phyloP scores from a whole-genome alignment of 768 basidiomycete species.

The Hypholoma fasciculare region DNA sequence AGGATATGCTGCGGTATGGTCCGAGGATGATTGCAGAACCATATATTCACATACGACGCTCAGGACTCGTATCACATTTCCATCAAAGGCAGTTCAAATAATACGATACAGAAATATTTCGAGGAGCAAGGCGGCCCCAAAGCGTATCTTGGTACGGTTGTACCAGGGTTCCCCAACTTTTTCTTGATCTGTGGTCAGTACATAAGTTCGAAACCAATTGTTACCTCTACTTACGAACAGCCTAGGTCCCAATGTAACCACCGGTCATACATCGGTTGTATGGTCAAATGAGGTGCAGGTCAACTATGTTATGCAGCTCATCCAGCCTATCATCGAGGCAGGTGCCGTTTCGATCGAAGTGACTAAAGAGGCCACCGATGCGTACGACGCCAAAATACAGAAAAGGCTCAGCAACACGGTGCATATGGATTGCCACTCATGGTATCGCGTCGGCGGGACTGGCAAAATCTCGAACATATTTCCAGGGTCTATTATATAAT shows the following conservation, averaged over 20 bases:
- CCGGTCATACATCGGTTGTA: slow-evolving; percentile 46
- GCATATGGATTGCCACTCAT: slow-evolving; percentile 36
- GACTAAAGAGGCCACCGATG: slow-evolving; percentile 29
- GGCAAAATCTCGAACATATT: slow-evolving; percentile 40
- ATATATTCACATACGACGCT: not conserved
- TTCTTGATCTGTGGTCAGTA: slow-evolving; percentile 36
- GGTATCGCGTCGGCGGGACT: slow-evolving; percentile 35
- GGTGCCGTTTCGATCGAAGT: slow-evolving; percentile 36
- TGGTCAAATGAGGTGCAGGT: slow-evolving; percentile 46
- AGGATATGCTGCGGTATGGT: slow-evolving; percentile 26
- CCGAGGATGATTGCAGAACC: not conserved
- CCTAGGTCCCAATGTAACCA: slow-evolving; percentile 39
- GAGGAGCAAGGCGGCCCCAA: slow-evolving; percentile 35
- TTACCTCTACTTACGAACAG: no score
- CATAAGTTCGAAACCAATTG: not conserved
- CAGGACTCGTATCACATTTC: slow-evolving; percentile 35
- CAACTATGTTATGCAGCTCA: slow-evolving; percentile 40
- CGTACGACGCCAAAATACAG: slow-evolving; percentile 40
- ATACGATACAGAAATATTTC: slow-evolving; percentile 39
- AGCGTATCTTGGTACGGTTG: slow-evolving; percentile 42
- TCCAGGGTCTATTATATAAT: slow-evolving; percentile 29
- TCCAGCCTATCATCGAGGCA: slow-evolving; percentile 37
- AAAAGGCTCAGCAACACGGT: slow-evolving; percentile 31
- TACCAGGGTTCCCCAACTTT: slow-evolving; percentile 48
- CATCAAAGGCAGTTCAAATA: slow-evolving; percentile 25